Conservation (phyloP, 2,329 filamentous ascomycete species). For the Trichoderma endophyticum region DNA sequence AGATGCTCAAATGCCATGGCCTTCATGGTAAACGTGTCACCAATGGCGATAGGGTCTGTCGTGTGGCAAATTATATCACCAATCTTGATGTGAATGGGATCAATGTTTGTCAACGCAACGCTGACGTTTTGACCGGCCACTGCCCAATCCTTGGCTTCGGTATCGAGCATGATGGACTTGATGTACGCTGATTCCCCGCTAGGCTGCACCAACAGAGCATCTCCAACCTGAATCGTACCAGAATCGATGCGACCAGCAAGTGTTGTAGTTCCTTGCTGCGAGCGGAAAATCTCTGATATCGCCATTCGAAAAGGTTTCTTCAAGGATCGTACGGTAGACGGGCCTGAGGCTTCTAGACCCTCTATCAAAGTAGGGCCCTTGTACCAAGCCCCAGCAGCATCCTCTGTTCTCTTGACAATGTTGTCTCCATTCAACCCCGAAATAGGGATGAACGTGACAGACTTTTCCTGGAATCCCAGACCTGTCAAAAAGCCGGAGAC, state of each 20-base stretch:
- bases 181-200: slow-evolving; percentile 76
- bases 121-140: slow-evolving; percentile 87
- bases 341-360: slow-evolving; percentile 79
- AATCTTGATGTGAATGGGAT: slow-evolving; percentile 73
- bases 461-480: slow-evolving; percentile 77
- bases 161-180: slow-evolving; percentile 76
- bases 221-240: slow-evolving; percentile 80
- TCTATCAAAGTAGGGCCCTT: slow-evolving; percentile 73
- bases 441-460: slow-evolving; percentile 83
- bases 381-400: slow-evolving; percentile 71
- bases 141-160: slow-evolving; percentile 75
- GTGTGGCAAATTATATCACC: slow-evolving; percentile 84
- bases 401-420: slow-evolving; percentile 59
- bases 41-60: slow-evolving; percentile 62
- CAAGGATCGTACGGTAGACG: slow-evolving; percentile 61
- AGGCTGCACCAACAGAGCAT: slow-evolving; percentile 75
- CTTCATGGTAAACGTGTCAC: slow-evolving; percentile 75
- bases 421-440: slow-evolving; percentile 90
- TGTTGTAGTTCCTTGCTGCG: slow-evolving; percentile 76
- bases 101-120: slow-evolving; percentile 81
- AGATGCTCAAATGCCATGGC: slow-evolving; percentile 86
- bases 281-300: slow-evolving; percentile 82
- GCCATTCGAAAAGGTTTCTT: slow-evolving; percentile 81
- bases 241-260: slow-evolving; percentile 83
- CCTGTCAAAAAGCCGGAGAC: slow-evolving; percentile 77